These are phyloP conservation scores for Phaeotremella fagi DNA, from an alignment of 768 basidiomycete genomes.

Conservation along the genomic window DNA sequence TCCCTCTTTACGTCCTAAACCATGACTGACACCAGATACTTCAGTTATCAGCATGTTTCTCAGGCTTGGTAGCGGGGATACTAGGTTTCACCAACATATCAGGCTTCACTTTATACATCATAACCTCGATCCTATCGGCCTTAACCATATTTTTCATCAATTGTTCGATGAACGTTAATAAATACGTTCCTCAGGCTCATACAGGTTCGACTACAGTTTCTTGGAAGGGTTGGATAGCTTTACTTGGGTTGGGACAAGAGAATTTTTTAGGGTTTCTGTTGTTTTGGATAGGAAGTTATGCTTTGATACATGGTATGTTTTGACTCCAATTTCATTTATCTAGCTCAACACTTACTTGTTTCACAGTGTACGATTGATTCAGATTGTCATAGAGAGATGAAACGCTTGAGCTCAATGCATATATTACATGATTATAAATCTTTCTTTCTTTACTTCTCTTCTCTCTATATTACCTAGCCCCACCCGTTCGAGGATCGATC, in stretches of 20 bases:
- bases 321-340: neutral
- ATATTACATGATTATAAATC: conserved; percentile 2
- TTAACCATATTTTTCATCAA: conserved; percentile 64
- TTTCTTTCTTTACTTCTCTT: neutral
- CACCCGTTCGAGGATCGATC: conserved; percentile 21
- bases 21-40: conserved; percentile 52
- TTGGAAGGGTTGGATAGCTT: conserved; percentile 52
- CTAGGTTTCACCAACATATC: conserved; percentile 79
- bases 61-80: conserved; percentile 81
- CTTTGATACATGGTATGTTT: conserved; percentile 43
- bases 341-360: neutral
- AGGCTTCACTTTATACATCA: conserved; percentile 74
- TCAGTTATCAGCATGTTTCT: conserved; percentile 67
- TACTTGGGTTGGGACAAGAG: conserved; percentile 82
- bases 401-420: neutral
- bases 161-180: conserved; percentile 55
- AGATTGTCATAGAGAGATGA: neutral
- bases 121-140: conserved; percentile 64
- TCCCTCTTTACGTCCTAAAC: neutral
- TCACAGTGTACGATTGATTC: neutral
- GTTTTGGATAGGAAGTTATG: conserved; percentile 90
- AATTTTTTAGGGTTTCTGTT: conserved; percentile 85
- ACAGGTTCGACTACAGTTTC: conserved; percentile 26
- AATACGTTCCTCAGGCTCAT: conserved; percentile 39
- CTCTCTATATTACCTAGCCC: conserved; percentile 1